Evolutionary conservation across 169 alveolate species (phyloP).

Genomic region (Plasmodium gaboni): DNA sequence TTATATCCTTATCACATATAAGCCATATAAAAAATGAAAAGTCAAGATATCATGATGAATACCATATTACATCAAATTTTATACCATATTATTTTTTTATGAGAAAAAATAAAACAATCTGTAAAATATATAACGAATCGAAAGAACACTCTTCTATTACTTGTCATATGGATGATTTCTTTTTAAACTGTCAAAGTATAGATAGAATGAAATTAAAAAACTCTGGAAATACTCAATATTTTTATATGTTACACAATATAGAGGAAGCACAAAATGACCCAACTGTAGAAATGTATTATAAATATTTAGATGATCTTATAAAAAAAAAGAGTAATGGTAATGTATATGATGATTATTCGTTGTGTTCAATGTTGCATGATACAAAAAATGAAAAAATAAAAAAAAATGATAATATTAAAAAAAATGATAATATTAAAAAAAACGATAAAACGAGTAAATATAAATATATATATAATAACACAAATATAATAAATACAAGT

Average conservation of each 20-base stretch:
- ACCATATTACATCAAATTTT: no score
- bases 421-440: background rate
- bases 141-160: constrained; percentile 39
- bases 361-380: background rate
- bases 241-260: constrained; percentile 44
- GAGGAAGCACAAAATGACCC: constrained; percentile 29
- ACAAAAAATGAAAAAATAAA: background rate
- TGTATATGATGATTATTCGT: background rate
- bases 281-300: constrained; percentile 32
- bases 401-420: background rate
- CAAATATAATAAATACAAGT: no score
- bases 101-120: no score
- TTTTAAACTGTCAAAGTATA: constrained; percentile 34
- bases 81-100: no score
- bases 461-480: no score
- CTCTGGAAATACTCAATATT: constrained; percentile 22
- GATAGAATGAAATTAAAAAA: constrained; percentile 41
- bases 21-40: no score
- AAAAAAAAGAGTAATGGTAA: background rate
- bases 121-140: background rate
- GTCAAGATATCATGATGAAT: no score
- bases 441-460: background rate
- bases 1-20: no score
- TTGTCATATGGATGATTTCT: constrained; percentile 18
- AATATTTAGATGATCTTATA: background rate